Base-by-base conservation (phyloP, 129 eudicot genomes). In the Flaveria robusta region DNA sequence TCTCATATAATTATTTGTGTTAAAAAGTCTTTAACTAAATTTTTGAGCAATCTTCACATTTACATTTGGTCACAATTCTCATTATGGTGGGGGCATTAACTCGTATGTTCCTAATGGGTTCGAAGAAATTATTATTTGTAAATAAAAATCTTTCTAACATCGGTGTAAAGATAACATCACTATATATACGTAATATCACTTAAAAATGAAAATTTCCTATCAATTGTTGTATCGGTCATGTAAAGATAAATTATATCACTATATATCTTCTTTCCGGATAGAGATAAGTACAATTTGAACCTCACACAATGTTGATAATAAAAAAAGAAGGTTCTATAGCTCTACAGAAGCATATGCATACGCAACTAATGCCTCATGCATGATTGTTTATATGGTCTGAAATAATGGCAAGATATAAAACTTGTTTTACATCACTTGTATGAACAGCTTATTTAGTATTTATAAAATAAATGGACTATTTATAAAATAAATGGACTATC, bases 271-370 rank as follows among this genome's bases (percentile, higher is more conserved):
- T 54, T 54, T 54, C 19, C 22, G 27, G 26, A 18, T 19, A 26
- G 20, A 54, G 12, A 54, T 54, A 54, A 54, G 62, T 19, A 54
- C 62, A 54, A 54, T 54, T 7, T 54, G 64, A 58, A 58, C 62
- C 0, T 18, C 29, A 9, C 15, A 58, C 7, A 58, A 20, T 58
- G 22, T 22, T 10, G 31, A 11, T 54, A 34, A 58, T 24, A 58
- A 9, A 58, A 58, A 9, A 10, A 58, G 64, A 56, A 56, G 16
- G 16, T 58, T 58, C 34, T 58, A 22, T 54, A 19, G 62, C 62
- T 54, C 27, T 10, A 9, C 10, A 13, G 58, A 51, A 9, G 58
- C 22, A 51, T 51, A 51, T 51, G 58, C 58, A 50, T 6, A 51
- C 58, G 22, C 58, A 16, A 51, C 0, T 7, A n/a, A 51, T 51